Base-by-base conservation (phyloP, 306 rosid species). In the Cicer bijugum region DNA sequence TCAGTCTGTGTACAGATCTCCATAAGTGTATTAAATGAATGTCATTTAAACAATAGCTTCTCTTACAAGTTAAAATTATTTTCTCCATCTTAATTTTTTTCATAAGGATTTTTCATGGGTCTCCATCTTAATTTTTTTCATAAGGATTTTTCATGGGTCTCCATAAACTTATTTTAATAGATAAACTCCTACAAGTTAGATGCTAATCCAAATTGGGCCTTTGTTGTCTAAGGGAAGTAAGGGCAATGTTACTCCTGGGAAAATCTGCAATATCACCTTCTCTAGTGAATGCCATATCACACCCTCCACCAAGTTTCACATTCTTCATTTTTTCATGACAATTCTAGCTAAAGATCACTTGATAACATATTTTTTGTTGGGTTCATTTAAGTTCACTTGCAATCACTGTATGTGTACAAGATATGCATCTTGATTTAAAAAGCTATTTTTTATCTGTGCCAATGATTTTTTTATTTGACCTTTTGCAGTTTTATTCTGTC, bases 241-340 rank as follows among this genome's bases (percentile, higher is more conserved):
- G 43, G 37, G 33, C 19, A 14, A 40, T 53, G 3, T 19, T 44
- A 6, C 6, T 72, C 59, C 38, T 71, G 60, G 59, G 12, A 60
- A 38, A 12, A 44, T 44, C 51, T n/a, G 6, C n/a, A 20, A 48
- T 15, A 58, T 45, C 38, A 28, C 59, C 69, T 73, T 46, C 62
- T 67, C 28, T 47, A 10, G 46, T 48, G 48, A 46, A 15, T 15
- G 35, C 48, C 55, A 9, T 6, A 17, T 20, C 44, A 28, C 64
- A 16, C 28, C 37, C 56, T 44, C 43, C 20, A 17, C 50, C 40
- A 12, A 51, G 42, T 69, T 74, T 53, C 45, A 17, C 15, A 19
- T 63, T 39, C 71, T 10, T 76, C 46, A 8, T 12, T 55, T 60
- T 53, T 53, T 14, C 16, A 0, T 15, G 71, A 57, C 53, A 39